Conservation (phyloP, 2,329 filamentous ascomycete species). For the Chaetomium globosum region DNA sequence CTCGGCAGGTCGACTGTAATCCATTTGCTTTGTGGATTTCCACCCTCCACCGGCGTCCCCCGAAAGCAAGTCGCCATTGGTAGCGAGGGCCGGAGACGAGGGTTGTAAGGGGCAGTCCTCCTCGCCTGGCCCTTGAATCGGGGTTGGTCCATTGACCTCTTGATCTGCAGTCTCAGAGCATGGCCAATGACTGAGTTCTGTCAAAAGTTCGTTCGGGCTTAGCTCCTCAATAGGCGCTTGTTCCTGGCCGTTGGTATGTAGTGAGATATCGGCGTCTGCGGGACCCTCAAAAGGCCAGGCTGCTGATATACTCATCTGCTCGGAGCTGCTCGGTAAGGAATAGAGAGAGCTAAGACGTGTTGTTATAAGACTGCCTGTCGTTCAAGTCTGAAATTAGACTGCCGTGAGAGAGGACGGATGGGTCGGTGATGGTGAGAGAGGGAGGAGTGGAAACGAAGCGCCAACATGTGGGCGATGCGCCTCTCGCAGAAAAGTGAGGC, state of each 20-base stretch:
- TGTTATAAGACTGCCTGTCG: background rate
- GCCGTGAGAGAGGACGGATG: background rate
- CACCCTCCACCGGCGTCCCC: constrained; percentile 7
- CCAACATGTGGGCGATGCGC: background rate
- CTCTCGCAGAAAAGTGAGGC: too few relatives aligned
- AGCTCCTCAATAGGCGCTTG: background rate
- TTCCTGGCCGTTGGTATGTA: background rate
- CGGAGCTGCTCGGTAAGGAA: background rate
- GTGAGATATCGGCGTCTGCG: background rate
- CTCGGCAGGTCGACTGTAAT: constrained; percentile 36
- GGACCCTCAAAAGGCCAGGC: background rate
- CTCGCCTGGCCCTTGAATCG: background rate
- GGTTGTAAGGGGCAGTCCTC: background rate
- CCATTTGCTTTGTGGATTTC: constrained; percentile 6
- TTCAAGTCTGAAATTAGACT: background rate
- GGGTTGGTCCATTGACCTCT: background rate
- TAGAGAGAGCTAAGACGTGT: background rate
- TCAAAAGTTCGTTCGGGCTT: background rate
- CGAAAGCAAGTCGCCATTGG: background rate
- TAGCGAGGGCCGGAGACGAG: background rate
- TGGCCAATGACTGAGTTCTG: background rate
- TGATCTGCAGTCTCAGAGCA: background rate
- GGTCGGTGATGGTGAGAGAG: background rate
- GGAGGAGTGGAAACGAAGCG: background rate
- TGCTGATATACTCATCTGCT: constrained; percentile 1